Evolutionary conservation across 2,329 filamentous ascomycete species (phyloP).

Genomic region (Lasiodiplodia sp.): DNA sequence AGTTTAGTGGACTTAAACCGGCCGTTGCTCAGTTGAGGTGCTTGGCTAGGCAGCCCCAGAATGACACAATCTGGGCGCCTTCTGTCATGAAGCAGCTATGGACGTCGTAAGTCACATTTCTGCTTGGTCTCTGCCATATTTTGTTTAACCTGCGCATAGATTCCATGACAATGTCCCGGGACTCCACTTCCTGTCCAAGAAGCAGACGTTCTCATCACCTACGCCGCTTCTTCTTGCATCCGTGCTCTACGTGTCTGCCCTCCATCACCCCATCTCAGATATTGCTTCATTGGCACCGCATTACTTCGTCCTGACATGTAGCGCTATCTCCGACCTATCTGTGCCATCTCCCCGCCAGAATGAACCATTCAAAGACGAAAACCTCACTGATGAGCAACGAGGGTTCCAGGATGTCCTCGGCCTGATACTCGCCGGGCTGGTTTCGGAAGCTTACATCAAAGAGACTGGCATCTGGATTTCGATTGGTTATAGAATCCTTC

Average conservation of each 20-base stretch:
- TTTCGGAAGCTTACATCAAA: constrained; percentile 52
- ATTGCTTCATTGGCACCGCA: constrained; percentile 46
- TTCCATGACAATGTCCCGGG: constrained; percentile 56
- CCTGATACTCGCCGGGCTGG: constrained; percentile 51
- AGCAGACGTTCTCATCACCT: constrained; percentile 53
- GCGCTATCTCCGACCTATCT: constrained; percentile 51
- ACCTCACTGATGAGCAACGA: constrained; percentile 45
- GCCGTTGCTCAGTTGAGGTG: constrained; percentile 42
- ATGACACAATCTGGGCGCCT: constrained; percentile 44
- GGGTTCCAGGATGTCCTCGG: constrained; percentile 55
- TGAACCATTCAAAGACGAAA: constrained; percentile 30
- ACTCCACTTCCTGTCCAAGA: constrained; percentile 54
- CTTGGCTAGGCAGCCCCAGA: constrained; percentile 35
- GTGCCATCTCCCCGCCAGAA: constrained; percentile 42
- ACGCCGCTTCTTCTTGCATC: constrained; percentile 53
- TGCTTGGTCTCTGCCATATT: neutral
- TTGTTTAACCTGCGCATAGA: constrained; percentile 34
- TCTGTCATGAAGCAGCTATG: constrained; percentile 45
- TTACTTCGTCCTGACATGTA: constrained; percentile 51
- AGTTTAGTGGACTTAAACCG: constrained; percentile 40
- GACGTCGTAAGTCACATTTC: constrained; percentile 39
- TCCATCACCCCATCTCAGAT: constrained; percentile 46
- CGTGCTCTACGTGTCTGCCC: constrained; percentile 51
- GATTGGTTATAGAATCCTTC: constrained; percentile 51
- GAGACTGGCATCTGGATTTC: constrained; percentile 56